phyloP scores from a whole-genome alignment of 2,329 filamentous ascomycete genomes.

The Geosmithia flava region DNA sequence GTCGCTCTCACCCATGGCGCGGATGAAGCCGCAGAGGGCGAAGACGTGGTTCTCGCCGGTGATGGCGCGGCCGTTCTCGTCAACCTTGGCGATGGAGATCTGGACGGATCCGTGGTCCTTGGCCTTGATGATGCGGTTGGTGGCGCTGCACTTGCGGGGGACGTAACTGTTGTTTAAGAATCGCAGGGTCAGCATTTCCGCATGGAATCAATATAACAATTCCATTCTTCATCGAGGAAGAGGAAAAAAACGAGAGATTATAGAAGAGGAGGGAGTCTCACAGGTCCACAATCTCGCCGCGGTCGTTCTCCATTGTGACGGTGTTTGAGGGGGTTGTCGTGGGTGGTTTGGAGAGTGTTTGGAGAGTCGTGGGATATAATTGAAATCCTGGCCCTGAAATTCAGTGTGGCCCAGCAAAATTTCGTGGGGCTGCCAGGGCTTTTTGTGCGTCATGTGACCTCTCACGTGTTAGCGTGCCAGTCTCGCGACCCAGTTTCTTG shows the following conservation, averaged over 20 bases:
- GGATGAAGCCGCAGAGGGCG: constrained; percentile 94
- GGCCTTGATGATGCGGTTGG: constrained; percentile 99
- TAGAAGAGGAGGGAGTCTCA: constrained; percentile 35
- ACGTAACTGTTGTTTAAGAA: constrained; percentile 86
- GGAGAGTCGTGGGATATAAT: constrained; percentile 12
- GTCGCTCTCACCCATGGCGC: constrained; percentile 95
- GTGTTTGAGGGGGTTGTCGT: constrained; percentile 16
- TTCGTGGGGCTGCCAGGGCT: constrained; percentile 25
- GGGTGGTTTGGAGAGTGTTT: constrained; percentile 8
- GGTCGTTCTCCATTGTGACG: constrained; percentile 98
- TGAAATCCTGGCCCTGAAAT: constrained; percentile 14
- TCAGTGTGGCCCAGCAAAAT: constrained; percentile 19
- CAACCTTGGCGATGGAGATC: constrained; percentile 94
- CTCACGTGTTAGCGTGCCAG: constrained; percentile 21
- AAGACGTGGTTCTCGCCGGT: constrained; percentile 96
- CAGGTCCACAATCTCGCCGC: constrained; percentile 99
- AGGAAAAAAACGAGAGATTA: neutral
- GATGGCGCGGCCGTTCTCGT: constrained; percentile 91
- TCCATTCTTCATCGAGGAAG: neutral
- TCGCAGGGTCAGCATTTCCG: neutral
- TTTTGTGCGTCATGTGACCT: constrained; percentile 17
- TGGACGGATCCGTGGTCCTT: constrained; percentile 99
- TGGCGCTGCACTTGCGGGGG: constrained; percentile 97
- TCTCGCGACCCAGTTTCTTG: constrained; percentile 11
- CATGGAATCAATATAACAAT: neutral